A percentile compares a stretch with the other conserved stretches of the same genome.
These are phyloP conservation scores for Cucumis hystrix DNA, from an alignment of 306 rosid genomes.

Conservation along the genomic window DNA sequence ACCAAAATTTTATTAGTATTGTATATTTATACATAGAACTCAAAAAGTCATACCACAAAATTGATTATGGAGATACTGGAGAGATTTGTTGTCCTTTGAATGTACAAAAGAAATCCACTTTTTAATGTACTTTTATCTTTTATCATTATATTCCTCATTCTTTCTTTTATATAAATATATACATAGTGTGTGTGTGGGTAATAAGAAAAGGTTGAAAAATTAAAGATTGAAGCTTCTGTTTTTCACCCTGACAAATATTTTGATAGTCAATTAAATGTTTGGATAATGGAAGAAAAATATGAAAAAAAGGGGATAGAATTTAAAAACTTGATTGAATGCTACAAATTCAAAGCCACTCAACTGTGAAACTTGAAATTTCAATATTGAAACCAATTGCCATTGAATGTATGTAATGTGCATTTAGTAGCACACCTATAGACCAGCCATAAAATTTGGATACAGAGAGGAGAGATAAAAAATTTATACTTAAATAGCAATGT, in stretches of 20 bases:
- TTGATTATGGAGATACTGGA: no score
- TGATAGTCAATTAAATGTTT: neutral
- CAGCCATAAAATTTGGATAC: constrained; percentile 31
- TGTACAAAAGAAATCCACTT: no score
- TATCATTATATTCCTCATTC: no score
- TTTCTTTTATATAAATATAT: no score
- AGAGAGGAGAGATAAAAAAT: neutral
- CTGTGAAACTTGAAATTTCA: constrained; percentile 27
- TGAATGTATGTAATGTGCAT: constrained; percentile 53
- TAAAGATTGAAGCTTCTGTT: neutral
- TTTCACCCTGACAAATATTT: neutral
- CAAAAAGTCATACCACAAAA: no score
- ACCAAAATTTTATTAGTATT: no score
- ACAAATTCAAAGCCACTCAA: neutral
- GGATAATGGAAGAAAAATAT: neutral
- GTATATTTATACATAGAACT: no score
- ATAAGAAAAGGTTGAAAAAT: neutral
- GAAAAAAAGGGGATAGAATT: neutral
- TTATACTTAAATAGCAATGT: neutral
- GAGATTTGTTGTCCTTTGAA: no score
- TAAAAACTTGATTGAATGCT: neutral
- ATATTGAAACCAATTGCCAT: constrained; percentile 41
- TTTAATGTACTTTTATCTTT: neutral
- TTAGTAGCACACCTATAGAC: constrained; percentile 37
- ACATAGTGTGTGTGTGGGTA: neutral